Evolutionary conservation across 2,329 filamentous ascomycete species (phyloP).

Genomic region (Chlorencoelia australis): DNA sequence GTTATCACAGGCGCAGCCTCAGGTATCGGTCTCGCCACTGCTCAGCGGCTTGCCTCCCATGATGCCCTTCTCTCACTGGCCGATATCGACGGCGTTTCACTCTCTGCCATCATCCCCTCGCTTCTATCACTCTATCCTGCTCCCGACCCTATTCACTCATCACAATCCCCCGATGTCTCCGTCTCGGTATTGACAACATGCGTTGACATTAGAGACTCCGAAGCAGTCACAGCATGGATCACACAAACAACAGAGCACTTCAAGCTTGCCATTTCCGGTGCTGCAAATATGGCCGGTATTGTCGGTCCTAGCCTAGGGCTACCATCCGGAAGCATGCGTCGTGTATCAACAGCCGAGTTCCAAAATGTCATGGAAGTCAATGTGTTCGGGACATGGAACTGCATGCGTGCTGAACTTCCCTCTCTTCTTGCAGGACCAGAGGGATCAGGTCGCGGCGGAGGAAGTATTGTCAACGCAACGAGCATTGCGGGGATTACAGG

Average conservation of each 20-base stretch:
- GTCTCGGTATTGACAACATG: too few relatives aligned
- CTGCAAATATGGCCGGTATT: too few relatives aligned
- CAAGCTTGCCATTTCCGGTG: too few relatives aligned
- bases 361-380: background rate
- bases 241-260: too few relatives aligned
- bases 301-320: too few relatives aligned
- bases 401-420: background rate
- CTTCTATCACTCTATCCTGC: slow-evolving; percentile 24
- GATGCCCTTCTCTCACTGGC: slow-evolving; percentile 21
- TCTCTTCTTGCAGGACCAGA: too few relatives aligned
- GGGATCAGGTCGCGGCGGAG: background rate
- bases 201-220: too few relatives aligned
- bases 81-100: slow-evolving; percentile 11
- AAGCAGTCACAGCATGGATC: too few relatives aligned
- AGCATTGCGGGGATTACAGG: background rate
- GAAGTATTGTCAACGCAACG: background rate
- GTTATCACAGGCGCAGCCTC: slow-evolving; percentile 71
- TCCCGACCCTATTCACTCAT: too few relatives aligned
- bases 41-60: slow-evolving; percentile 33
- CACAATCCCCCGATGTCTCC: too few relatives aligned
- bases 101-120: slow-evolving; percentile 22
- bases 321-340: too few relatives aligned
- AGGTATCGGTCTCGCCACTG: slow-evolving; percentile 66
- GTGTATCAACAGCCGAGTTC: too few relatives aligned
- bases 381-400: background rate